Evolutionary conservation across 2,329 filamentous ascomycete species (phyloP).

Genomic region (Curvularia lunata): DNA sequence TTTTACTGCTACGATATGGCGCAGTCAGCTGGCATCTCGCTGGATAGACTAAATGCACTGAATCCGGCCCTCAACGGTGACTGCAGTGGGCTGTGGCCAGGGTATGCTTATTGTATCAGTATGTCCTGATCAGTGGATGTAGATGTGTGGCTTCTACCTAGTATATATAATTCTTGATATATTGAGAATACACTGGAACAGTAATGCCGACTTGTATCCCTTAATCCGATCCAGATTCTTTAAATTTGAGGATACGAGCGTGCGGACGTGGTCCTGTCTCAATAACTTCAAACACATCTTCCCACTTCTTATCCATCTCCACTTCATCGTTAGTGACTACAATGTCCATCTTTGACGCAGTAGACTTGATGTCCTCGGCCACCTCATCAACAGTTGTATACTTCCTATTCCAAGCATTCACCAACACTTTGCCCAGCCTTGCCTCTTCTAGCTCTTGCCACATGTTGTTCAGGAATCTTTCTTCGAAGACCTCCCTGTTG

Average conservation of each 20-base stretch:
- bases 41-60: slow-evolving; percentile 5
- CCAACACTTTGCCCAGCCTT: slow-evolving; percentile 11
- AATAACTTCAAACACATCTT: slow-evolving; percentile 10
- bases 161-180: background rate
- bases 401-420: slow-evolving; percentile 13
- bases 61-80: background rate
- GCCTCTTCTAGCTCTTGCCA: slow-evolving; percentile 15
- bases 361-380: background rate
- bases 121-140: background rate
- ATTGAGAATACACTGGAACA: background rate
- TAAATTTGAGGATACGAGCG: slow-evolving; percentile 8
- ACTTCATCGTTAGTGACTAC: background rate
- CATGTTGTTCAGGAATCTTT: background rate
- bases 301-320: slow-evolving; percentile 6
- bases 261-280: slow-evolving; percentile 1
- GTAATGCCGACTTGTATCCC: background rate
- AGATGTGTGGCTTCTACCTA: background rate
- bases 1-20: slow-evolving; percentile 5
- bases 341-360: background rate
- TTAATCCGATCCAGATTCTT: background rate
- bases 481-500: background rate
- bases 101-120: background rate
- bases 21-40: background rate
- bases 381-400: slow-evolving; percentile 6
- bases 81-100: background rate